A percentile compares a stretch with the other conserved stretches of the same genome.
Conservation (phyloP, 2,329 filamentous ascomycete genomes). For the Penicillium expansum region DNA sequence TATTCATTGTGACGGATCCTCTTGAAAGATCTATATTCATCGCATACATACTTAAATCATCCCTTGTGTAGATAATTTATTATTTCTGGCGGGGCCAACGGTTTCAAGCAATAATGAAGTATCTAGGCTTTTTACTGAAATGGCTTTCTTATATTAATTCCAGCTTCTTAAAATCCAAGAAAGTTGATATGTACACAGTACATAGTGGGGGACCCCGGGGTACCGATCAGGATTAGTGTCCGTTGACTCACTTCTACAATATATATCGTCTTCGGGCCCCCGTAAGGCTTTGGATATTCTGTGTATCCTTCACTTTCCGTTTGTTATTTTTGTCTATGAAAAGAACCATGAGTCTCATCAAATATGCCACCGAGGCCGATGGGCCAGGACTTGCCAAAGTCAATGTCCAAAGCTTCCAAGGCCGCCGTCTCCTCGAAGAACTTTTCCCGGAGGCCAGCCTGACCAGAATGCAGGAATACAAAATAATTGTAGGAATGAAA, state of each 20-base stretch:
- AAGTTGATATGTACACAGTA: no score
- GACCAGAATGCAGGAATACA: constrained; percentile 37
- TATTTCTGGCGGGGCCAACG: no score
- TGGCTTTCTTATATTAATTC: no score
- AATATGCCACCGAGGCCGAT: constrained; percentile 44
- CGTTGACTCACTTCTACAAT: neutral
- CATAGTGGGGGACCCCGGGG: neutral
- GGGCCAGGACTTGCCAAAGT: constrained; percentile 42
- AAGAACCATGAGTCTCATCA: constrained; percentile 25
- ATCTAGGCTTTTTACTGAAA: no score
- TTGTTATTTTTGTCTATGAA: neutral
- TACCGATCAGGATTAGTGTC: constrained; percentile 1
- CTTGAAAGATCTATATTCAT: no score
- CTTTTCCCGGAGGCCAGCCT: constrained; percentile 39
- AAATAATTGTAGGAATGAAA: constrained; percentile 31
- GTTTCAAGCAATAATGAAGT: no score
- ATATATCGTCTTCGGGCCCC: neutral
- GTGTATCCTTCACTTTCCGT: neutral
- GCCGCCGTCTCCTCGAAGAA: constrained; percentile 38
- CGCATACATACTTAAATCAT: no score
- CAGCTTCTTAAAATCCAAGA: no score
- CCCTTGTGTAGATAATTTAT: no score
- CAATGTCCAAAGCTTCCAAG: constrained; percentile 48
- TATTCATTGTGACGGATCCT: no score
- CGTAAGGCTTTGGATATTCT: neutral